Base-by-base conservation (phyloP, 208 protist genomes). In the Trypanosoma grayi region DNA sequence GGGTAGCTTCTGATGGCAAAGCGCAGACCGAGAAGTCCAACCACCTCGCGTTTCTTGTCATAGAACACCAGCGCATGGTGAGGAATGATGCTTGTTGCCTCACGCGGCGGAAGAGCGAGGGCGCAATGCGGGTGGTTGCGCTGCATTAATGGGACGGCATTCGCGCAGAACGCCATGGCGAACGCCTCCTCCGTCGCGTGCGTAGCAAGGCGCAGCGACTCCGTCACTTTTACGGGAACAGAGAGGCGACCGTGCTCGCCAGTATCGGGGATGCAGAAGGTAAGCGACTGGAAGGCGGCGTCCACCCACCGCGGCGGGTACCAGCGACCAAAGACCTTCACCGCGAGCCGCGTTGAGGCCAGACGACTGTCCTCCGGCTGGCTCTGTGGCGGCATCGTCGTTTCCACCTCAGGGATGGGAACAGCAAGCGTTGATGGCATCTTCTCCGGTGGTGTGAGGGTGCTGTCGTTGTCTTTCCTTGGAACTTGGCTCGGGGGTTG, bases 1-100 rank as follows among this genome's bases (percentile, higher is more conserved):
- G 67, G 50, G 40, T 61, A 63, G 63, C 76, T 62, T 48, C 44
- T 60, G 2, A 56, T 1, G n/a, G 54, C 44, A 55, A 70, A 84
- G 24, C 75, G 79, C 37, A 93, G 65, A 5, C 73, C 65, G 27
- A 93, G 54, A 37, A 85, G 60, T 4, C 75, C 86, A 18, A 93
- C 24, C 4, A 80, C 33, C 0, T 41, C 10, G 9, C 75, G 66
- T 14, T 78, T 48, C 0, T 28, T 57, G n/a, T 70, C 51, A 68
- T 88, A 93, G 66, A 85, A 88, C 22, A 77, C 79, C 22, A 93
- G 73, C 41, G 70, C 86, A 52, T 93, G 86, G 56, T 93, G 81
- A 18, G 82, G 77, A 30, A 93, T 58, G 39, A 85, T 60, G 57
- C n/a, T 40, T 33, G 7, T 55, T 22, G 24, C 14, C 16, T 20